Evolutionary conservation across 2,329 filamentous ascomycete genomes (phyloP).

Genomic region (Pseudogymnoascus sp.): DNA sequence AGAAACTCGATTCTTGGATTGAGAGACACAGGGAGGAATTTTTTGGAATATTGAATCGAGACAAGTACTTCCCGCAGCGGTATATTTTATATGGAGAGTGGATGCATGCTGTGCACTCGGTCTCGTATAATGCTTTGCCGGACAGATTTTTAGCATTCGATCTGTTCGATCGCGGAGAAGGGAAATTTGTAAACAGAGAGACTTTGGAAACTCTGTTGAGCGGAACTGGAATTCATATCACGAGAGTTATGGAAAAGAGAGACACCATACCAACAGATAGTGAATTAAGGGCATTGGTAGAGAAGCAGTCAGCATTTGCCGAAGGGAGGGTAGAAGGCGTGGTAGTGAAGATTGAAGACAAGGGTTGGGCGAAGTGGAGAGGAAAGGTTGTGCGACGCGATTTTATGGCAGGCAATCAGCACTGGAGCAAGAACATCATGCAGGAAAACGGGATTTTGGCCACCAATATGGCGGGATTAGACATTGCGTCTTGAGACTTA

Average conservation of each 20-base stretch:
- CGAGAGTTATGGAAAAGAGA: neutral
- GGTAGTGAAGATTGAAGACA: constrained; percentile 14
- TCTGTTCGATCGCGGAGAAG: constrained; percentile 13
- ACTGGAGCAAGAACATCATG: constrained; percentile 16
- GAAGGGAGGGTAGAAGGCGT: constrained; percentile 14
- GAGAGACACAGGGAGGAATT: constrained; percentile 7
- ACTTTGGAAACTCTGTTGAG: neutral
- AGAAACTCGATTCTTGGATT: constrained; percentile 13
- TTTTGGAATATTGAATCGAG: constrained; percentile 6
- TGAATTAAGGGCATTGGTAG: constrained; percentile 6
- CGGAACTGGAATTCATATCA: neutral
- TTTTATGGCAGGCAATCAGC: constrained; percentile 14
- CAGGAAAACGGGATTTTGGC: neutral
- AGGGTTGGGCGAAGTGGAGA: constrained; percentile 10
- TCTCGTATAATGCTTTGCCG: constrained; percentile 12
- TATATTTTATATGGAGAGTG: constrained; percentile 17
- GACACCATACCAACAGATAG: neutral
- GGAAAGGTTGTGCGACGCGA: constrained; percentile 16
- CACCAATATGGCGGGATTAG: neutral
- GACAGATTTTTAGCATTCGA: constrained; percentile 16
- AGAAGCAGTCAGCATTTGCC: constrained; percentile 11
- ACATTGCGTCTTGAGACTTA: neutral
- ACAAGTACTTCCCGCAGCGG: constrained; percentile 11
- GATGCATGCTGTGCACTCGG: constrained; percentile 14
- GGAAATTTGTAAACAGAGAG: constrained; percentile 3